Evolutionary conservation across 306 rosid genomes (phyloP).

Genomic region (Malus sieversii): DNA sequence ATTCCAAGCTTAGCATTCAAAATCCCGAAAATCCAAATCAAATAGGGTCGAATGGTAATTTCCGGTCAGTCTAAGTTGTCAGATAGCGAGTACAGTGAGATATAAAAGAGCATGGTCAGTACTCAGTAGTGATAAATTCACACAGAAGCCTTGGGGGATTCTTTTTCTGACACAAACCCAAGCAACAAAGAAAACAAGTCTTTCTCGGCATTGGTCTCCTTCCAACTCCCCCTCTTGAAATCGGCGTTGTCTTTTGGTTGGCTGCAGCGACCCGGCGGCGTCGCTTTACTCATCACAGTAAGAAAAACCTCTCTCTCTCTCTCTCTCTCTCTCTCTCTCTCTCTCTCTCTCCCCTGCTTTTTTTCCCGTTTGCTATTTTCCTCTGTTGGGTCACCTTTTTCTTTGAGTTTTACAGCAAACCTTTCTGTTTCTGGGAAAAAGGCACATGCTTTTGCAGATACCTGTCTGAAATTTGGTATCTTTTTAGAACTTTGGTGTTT

Average conservation of each 20-base stretch:
- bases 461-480: neutral
- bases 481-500: neutral
- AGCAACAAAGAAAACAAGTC: neutral
- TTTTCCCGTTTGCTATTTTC: neutral
- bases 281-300: neutral
- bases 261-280: slow-evolving; percentile 34
- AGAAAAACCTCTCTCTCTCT: neutral
- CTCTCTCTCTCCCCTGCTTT: neutral
- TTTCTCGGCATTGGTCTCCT: slow-evolving; percentile 16
- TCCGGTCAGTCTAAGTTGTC: neutral
- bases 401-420: neutral
- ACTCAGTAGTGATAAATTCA: slow-evolving; percentile 24
- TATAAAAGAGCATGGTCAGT: neutral
- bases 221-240: slow-evolving; percentile 4
- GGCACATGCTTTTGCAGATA: neutral
- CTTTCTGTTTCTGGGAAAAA: neutral
- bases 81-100: neutral
- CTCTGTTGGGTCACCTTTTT: neutral
- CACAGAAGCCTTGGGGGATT: slow-evolving; percentile 2
- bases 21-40: neutral
- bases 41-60: neutral
- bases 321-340: neutral
- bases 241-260: slow-evolving; percentile 25
- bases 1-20: neutral
- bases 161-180: slow-evolving; percentile 10